Conservation (phyloP, 306 rosid genomes). For the Calophaca sinica region DNA sequence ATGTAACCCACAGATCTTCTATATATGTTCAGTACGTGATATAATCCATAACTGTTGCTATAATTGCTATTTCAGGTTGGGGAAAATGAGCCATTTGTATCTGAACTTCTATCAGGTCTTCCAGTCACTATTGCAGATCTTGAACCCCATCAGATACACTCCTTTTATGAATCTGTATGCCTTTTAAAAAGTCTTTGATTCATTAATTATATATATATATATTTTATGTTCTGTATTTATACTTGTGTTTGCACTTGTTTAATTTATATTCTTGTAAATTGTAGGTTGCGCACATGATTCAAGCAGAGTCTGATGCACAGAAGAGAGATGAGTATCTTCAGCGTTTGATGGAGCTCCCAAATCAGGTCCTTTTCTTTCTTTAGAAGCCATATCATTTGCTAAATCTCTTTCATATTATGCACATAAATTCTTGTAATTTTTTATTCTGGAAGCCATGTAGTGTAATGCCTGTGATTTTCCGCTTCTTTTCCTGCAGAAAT, state of each 20-base stretch:
- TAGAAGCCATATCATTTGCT: conserved; percentile 12
- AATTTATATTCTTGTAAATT: conserved; percentile 8
- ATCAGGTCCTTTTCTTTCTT: conserved; percentile 66
- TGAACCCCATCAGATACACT: conserved; percentile 92
- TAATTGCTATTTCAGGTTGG: conserved; percentile 74
- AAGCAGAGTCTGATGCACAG: conserved; percentile 87
- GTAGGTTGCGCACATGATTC: conserved; percentile 96
- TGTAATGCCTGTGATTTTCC: conserved; percentile 1
- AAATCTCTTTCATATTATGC: not conserved
- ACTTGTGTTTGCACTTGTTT: not conserved
- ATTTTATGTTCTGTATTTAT: not conserved
- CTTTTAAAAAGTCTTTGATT: conserved; percentile 23
- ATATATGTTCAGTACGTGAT: not conserved
- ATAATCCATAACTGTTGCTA: conserved; percentile 8
- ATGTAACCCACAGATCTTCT: not conserved
- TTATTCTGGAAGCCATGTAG: not conserved
- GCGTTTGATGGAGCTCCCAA: conserved; percentile 91
- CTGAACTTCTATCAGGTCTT: conserved; percentile 91
- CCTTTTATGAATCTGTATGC: conserved; percentile 94
- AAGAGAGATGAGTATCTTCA: conserved; percentile 94
- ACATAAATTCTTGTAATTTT: not conserved
- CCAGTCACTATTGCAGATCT: conserved; percentile 89
- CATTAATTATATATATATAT: not conserved
- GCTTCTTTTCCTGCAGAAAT: conserved; percentile 64
- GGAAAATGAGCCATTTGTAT: conserved; percentile 94